Evolutionary conservation across 306 rosid species (phyloP), one percentile per base, ranked within the genome.

Genomic region (Quercus gilva): DNA sequence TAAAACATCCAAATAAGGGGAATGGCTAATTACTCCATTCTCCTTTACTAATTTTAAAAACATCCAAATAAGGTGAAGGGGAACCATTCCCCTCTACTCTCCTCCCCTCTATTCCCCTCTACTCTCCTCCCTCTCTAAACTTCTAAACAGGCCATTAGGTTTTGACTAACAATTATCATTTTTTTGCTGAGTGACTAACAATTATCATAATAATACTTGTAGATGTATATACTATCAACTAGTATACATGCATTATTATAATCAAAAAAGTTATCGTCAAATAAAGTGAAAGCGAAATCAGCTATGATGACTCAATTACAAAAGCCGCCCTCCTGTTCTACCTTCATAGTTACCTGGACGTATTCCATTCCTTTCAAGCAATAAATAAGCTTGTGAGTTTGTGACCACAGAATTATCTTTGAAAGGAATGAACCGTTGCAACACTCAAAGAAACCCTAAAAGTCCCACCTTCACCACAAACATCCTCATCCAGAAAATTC

Each of bases 211-310:
- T 45, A 45, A 6, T 28, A 28, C 69, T 29, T 6, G 43, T 35
- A 35, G 6, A 17, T 29, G 9, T 15, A 11, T 25, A 60, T 58
- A 58, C 21, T 14, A 26, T 21, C 14, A 64, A 64, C 53, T 49
- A 49, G 15, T 49, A 49, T 80, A 71, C 56, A 45, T 8, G 82
- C 57, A 69, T 58, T 74, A 56, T 56, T 17, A 78, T 33, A 71
- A 73, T 78, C 28, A 20, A 71, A 75, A 76, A 51, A 63, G 52
- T 5, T 12, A 1, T 71, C 87, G 83, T 87, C 82, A 87, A 89
- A 82, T 81, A 58, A 76, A 68, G 71, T 74, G 89, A 91, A 79
- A 87, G 90, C 79, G 90, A 87, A 80, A 83, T 79, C 25, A 79
- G 82, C 45, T 41, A 88, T 49, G 80, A 86, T 58, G 69, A 56